These are phyloP conservation scores for Podaxis mareebaensis DNA, from an alignment of 768 basidiomycete species.

Conservation along the genomic window DNA sequence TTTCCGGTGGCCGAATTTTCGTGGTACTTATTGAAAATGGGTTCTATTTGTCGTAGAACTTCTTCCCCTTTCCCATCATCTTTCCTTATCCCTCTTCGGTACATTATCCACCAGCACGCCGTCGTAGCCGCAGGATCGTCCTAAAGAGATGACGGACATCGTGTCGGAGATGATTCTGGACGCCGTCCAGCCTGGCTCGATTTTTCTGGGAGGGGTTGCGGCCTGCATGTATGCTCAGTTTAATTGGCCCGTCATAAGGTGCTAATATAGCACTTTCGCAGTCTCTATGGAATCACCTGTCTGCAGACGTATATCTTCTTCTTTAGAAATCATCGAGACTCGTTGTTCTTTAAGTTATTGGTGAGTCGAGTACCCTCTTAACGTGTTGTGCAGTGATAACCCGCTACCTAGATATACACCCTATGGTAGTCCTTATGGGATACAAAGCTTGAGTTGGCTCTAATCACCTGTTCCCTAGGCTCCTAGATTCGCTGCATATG, in stretches of 20 bases:
- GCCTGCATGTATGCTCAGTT: conserved; percentile 1
- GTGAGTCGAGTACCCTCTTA: conserved; percentile 22
- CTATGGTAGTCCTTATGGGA: conserved; percentile 24
- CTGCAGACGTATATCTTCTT: conserved; percentile 42
- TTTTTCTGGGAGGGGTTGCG: neutral
- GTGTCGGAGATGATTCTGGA: neutral
- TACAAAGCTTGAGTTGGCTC: no score
- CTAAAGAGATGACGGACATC: neutral
- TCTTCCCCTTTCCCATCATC: neutral
- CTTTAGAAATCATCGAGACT: conserved; percentile 31
- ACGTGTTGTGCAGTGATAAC: neutral
- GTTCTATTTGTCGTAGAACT: neutral
- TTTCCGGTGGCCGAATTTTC: neutral
- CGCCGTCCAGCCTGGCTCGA: neutral
- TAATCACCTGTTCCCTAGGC: conserved; percentile 23
- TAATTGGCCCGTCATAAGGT: neutral
- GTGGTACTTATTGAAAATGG: neutral
- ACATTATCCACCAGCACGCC: neutral
- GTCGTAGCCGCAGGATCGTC: neutral
- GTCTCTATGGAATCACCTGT: conserved; percentile 44
- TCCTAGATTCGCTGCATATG: conserved; percentile 35
- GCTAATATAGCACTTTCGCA: conserved; percentile 17
- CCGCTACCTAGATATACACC: conserved; percentile 21
- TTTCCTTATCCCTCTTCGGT: neutral
- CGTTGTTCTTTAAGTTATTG: conserved; percentile 27